Evolutionary conservation across 352 stramenopile species (phyloP), one percentile per base, ranked within the genome.

Genomic region (Phytophthora pluvialis): DNA sequence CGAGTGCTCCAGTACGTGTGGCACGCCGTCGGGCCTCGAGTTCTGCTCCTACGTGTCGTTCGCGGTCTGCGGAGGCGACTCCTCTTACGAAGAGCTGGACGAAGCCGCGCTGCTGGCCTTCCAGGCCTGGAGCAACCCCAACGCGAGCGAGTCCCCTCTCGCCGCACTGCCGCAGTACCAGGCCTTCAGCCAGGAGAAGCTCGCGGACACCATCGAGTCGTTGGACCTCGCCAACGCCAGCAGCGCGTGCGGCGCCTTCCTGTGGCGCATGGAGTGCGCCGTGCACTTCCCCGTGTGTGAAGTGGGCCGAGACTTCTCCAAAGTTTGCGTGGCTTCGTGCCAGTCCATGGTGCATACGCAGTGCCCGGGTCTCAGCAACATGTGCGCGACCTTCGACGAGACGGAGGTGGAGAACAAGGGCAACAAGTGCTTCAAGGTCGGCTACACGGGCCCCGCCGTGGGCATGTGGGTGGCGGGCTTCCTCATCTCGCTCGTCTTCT

Each of bases 401-500:
- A 51, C 62, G 2, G 59, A 90, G 52, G 58, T 93, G 42, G 85
- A 90, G 31, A 67, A 36, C 25, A 93, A 91, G 67, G 71, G 70
- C 64, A 84, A 69, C 71, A 90, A 91, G 53, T 94, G 86, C 72
- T 93, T 94, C 75, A 89, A 91, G 57, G 61, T 94, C 16, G 58
- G 67, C 43, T 94, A 94, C 68, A 75, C 57, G 3, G 86, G 86
- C 13, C 86, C 86, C 0, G 75, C 83, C 0, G 73, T 94, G 13
- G 86, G 83, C 42, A 92, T 95, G 83, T 96, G 88, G 88, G 81
- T 93, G 43, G 83, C 90, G 0, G 89, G 88, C 12, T 94, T 96
- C 56, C 81, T 87, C 49, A 94, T 97, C 66, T 91, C 86, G 44
- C 81, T 97, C 26, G 71, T 94, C 28, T 96, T 97, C 63, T 95